Evolutionary conservation across 345 rosid species (phyloP).

Genomic region (Citrus medica): DNA sequence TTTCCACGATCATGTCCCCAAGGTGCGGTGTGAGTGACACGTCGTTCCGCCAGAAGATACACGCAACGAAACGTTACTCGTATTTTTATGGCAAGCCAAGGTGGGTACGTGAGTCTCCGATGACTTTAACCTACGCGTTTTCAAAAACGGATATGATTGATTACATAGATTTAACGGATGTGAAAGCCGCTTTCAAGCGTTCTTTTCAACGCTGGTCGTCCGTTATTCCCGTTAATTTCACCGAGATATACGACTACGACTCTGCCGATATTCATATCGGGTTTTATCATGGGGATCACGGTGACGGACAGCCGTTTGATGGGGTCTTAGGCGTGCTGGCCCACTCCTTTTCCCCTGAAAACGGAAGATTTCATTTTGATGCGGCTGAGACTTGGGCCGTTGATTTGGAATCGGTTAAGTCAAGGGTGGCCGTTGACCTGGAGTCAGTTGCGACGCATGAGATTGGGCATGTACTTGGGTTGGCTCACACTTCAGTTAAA

Average conservation of each 20-base stretch:
- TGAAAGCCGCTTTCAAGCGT: slow-evolving; percentile 43
- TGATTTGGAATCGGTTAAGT: slow-evolving; percentile 44
- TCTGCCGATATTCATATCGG: slow-evolving; percentile 68
- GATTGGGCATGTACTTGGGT: slow-evolving; percentile 84
- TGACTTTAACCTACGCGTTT: slow-evolving; percentile 63
- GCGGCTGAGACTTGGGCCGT: slow-evolving; percentile 77
- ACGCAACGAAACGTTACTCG: slow-evolving; percentile 48
- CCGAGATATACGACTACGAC: slow-evolving; percentile 37
- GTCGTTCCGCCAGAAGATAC: slow-evolving; percentile 5
- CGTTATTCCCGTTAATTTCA: slow-evolving; percentile 69
- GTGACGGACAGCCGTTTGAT: slow-evolving; percentile 86
- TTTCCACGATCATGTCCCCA: slow-evolving; percentile 58
- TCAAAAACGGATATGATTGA: slow-evolving; percentile 45
- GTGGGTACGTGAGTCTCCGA: slow-evolving; percentile 51
- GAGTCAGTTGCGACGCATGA: slow-evolving; percentile 97
- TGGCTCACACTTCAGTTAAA: slow-evolving; percentile 71
- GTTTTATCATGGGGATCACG: slow-evolving; percentile 63
- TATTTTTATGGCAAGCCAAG: slow-evolving; percentile 70
- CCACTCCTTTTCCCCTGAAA: slow-evolving; percentile 86
- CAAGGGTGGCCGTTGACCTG: slow-evolving; percentile 68
- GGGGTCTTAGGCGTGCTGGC: slow-evolving; percentile 83
- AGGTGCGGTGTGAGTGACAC: slow-evolving; percentile 76
- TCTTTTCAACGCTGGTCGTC: slow-evolving; percentile 74
- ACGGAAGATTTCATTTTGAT: slow-evolving; percentile 81
- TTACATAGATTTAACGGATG: slow-evolving; percentile 44